Percentiles rank a stretch among this genome's conserved stretches.
phyloP scores from a whole-genome alignment of 768 basidiomycete genomes.

The Podaxis sp. region DNA sequence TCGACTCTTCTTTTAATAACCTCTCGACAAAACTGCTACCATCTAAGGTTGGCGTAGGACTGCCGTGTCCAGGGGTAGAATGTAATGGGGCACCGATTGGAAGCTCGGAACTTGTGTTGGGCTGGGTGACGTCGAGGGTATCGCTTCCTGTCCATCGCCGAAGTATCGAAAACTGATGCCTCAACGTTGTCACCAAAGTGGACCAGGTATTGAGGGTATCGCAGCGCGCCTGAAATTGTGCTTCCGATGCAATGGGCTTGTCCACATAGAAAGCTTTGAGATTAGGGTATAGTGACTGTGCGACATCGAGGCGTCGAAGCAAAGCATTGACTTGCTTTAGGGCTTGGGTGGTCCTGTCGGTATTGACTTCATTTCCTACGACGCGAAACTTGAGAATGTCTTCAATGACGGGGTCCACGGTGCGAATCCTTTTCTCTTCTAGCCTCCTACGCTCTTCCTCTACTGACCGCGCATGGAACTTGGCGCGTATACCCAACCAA shows the following conservation, averaged over 20 bases:
- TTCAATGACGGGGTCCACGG: conserved; percentile 80
- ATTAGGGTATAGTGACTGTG: conserved; percentile 85
- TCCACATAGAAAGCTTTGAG: conserved; percentile 78
- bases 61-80: not conserved
- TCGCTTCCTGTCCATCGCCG: conserved; percentile 95
- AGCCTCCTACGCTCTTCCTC: conserved; percentile 80
- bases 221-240: conserved; percentile 74
- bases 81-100: conserved; percentile 30
- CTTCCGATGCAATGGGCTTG: conserved; percentile 66
- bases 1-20: conserved; percentile 93
- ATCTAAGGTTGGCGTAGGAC: conserved; percentile 42
- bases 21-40: conserved; percentile 91
- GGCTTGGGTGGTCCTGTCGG: conserved; percentile 41
- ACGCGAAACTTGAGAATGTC: conserved; percentile 82
- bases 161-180: conserved; percentile 75
- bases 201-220: conserved; percentile 93
- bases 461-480: conserved; percentile 73
- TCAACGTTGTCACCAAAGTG: conserved; percentile 83
- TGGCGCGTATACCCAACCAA: conserved; percentile 91
- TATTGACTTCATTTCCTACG: conserved; percentile 31
- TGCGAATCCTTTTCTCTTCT: conserved; percentile 80
- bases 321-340: conserved; percentile 63
- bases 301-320: conserved; percentile 75
- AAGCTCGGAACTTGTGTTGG: conserved; percentile 64
- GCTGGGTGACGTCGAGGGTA: conserved; percentile 83